Base-by-base conservation (phyloP, 2,329 filamentous ascomycete genomes). In the Tolypocladium sp. region DNA sequence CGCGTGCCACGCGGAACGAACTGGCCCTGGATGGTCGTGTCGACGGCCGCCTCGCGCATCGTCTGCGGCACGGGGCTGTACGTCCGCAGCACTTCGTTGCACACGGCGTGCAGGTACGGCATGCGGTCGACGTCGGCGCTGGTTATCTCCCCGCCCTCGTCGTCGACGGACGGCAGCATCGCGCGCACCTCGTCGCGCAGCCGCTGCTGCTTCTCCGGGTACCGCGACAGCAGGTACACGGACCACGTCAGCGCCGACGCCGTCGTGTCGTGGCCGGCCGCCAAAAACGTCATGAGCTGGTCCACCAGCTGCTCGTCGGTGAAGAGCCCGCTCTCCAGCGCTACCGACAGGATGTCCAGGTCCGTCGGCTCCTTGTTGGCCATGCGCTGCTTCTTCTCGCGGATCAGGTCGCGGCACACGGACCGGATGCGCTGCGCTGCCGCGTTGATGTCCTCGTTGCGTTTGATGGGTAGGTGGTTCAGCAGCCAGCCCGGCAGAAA, bases 221-320 rank as follows among this genome's bases (percentile, higher is more conserved):
- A 73, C 25, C 79, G 78, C 65, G 83, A 83, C n/a, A 94, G 81
- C 51, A 87, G 76, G 68, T 91, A 90, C 9, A 86, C 73, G 3
- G 87, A 82, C 88, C 89, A 93, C n/a, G 86, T 88, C 69, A 94
- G 79, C 22, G 89, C 81, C 1, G 86, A 82, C 1, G 90, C 85
- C 0, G 89, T 92, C 1, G 90, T 93, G 74, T 93, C 89, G 71
- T 93, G 90, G 27, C 87, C 88, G 0, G 91, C 91, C 1, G 88
- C 88, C 6, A 95, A 82, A 76, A 95, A 94, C 0, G 90, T 95
- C 90, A 95, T 94, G 69, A 94, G 82, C 73, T 96, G 91, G 70
- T 94, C 89, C 41, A 91, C 83, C n/a, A 96, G 82, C 61, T 91
- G 85, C 55, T 91, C 88, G 62, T 94, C 90, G 15, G 76, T 82